These are phyloP conservation scores for Fraxinus cuspidata DNA, from an alignment of 257 asterid species.

Conservation along the genomic window DNA sequence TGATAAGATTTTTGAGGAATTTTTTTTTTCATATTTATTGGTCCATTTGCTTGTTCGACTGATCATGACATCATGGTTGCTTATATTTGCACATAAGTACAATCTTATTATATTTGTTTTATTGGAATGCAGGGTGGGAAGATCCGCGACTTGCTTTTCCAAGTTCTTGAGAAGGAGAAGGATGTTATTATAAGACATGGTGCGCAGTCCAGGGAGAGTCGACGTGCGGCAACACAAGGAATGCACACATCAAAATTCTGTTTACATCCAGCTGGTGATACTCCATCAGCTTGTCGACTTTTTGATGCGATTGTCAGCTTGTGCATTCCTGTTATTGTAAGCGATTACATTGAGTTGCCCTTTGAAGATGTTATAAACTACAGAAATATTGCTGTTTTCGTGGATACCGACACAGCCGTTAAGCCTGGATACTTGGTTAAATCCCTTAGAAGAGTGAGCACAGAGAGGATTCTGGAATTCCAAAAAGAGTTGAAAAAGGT, in stretches of 20 bases:
- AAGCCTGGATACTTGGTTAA: conserved; percentile 75
- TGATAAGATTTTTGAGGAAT: background rate
- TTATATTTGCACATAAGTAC: conserved; percentile 13
- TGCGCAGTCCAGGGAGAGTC: conserved; percentile 93
- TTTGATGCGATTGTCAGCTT: conserved; percentile 97
- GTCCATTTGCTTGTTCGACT: conserved; percentile 8
- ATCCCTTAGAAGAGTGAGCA: conserved; percentile 58
- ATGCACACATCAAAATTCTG: conserved; percentile 94
- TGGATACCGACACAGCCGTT: conserved; percentile 69
- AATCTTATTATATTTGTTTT: conserved; percentile 14
- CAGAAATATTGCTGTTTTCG: conserved; percentile 79
- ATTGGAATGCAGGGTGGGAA: conserved; percentile 73
- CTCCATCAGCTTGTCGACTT: conserved; percentile 99
- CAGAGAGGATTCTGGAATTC: conserved; percentile 63
- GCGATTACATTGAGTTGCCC: conserved; percentile 91
- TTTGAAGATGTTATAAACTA: conserved; percentile 93
- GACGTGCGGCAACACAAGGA: conserved; percentile 86
- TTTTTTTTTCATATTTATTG: background rate
- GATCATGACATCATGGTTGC: background rate
- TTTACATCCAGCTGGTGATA: conserved; percentile 99
- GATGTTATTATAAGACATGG: conserved; percentile 86
- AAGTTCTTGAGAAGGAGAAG: conserved; percentile 78
- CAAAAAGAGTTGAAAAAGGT: conserved; percentile 82
- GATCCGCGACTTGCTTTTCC: conserved; percentile 86
- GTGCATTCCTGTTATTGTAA: conserved; percentile 90